Evolutionary conservation across 2,329 filamentous ascomycete genomes (phyloP).

Genomic region (Knufia fluminis): DNA sequence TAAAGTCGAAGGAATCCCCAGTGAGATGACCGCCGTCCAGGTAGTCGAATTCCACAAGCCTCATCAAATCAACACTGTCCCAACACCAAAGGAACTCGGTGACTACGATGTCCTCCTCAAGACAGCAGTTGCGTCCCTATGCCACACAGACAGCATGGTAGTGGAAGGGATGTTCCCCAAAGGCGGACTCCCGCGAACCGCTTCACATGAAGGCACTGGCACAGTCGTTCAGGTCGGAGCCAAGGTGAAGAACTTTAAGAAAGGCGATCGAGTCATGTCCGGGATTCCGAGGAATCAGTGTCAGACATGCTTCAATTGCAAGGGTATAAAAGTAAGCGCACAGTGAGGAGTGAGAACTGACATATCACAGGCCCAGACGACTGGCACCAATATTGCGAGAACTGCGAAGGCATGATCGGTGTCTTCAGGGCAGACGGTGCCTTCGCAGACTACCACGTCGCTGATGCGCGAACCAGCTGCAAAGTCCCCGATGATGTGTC

Average conservation of each 20-base stretch:
- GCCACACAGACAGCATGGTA: slow-evolving; percentile 50
- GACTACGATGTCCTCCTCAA: slow-evolving; percentile 50
- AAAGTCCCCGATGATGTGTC: slow-evolving; percentile 41
- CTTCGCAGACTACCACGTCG: slow-evolving; percentile 49
- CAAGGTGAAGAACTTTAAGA: slow-evolving; percentile 34
- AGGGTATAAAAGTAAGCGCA: slow-evolving; percentile 7
- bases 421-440: slow-evolving; percentile 42
- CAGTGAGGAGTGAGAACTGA: slow-evolving; percentile 14
- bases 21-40: slow-evolving; percentile 21
- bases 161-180: slow-evolving; percentile 46
- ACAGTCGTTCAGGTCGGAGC: slow-evolving; percentile 28
- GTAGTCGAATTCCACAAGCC: slow-evolving; percentile 36
- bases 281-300: slow-evolving; percentile 47
- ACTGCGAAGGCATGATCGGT: slow-evolving; percentile 39
- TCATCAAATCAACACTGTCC: slow-evolving; percentile 43
- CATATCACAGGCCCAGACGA: slow-evolving; percentile 32
- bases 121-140: slow-evolving; percentile 51
- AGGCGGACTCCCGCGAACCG: slow-evolving; percentile 41
- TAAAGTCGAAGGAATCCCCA: slow-evolving; percentile 15
- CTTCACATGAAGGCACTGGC: slow-evolving; percentile 49
- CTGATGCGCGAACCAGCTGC: slow-evolving; percentile 40
- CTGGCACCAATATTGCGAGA: slow-evolving; percentile 45
- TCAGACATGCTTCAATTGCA: slow-evolving; percentile 45
- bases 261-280: slow-evolving; percentile 49
- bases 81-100: slow-evolving; percentile 39